Conservation (phyloP, 805 yeast species). For the Candida methanosorbosa region DNA sequence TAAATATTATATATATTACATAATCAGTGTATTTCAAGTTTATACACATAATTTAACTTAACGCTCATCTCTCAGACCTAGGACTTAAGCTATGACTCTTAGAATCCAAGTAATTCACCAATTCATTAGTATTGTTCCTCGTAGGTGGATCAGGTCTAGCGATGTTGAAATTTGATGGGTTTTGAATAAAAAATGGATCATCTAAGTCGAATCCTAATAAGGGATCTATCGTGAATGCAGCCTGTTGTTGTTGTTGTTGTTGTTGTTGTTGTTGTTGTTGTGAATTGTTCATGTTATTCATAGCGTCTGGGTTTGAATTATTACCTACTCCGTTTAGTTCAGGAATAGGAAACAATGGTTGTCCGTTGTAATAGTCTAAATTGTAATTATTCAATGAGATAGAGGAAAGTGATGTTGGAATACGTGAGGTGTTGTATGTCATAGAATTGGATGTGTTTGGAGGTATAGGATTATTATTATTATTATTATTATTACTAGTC, state of each 20-base stretch:
- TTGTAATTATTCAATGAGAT: slow-evolving; percentile 11
- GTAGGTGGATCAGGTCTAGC: slow-evolving; percentile 7
- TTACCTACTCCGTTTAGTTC: background rate
- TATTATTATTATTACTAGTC: slow-evolving; percentile 1
- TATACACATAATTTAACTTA: no score
- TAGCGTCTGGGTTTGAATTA: background rate
- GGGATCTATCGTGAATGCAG: slow-evolving; percentile 22
- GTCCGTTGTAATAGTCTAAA: slow-evolving; percentile 14
- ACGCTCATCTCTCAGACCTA: no score
- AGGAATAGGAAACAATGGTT: slow-evolving; percentile 11
- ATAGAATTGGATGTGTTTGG: background rate
- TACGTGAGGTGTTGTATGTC: background rate
- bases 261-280: background rate
- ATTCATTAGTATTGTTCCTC: slow-evolving; percentile 1
- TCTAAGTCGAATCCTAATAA: slow-evolving; percentile 31
- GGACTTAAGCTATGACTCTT: no score
- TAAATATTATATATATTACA: no score
- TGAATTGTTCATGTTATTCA: no score
- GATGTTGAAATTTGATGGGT: slow-evolving; percentile 36
- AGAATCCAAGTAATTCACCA: background rate
- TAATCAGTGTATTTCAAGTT: no score
- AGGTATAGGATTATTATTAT: slow-evolving; percentile 2
- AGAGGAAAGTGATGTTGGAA: slow-evolving; percentile 10
- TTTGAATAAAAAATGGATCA: slow-evolving; percentile 46
- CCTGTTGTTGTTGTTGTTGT: slow-evolving; percentile 3